Evolutionary conservation across 192 early-diverging fungal genomes (phyloP), one percentile per base, ranked within the genome.

Genomic region (Backusella psychrophila): DNA sequence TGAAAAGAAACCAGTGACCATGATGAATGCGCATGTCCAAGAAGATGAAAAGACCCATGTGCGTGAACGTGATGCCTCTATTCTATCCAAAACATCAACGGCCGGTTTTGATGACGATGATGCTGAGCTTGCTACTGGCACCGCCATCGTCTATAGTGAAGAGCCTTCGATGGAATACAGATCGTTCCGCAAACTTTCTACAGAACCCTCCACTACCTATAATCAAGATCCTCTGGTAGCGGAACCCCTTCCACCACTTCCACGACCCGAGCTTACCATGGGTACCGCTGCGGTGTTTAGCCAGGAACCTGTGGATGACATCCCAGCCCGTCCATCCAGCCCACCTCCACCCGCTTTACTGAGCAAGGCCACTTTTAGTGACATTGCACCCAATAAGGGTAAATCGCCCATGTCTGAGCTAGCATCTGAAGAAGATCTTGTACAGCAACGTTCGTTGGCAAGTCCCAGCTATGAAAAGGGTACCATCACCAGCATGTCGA

Each of bases 271-370:
- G 12, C 38, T 69, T 4, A 23, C 68, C 21, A 23, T 41, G 7
- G 68, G 68, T 5, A 35, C 68, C 36, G 11, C 68, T 23, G 34
- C 21, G 0, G 68, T 69, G 21, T 69, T 69, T 69, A 23, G n/a
- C 9, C 68, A 69, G 21, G 68, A 41, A 14, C 68, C 68, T 41
- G n/a, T 39, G 11, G 68, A 36, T 0, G 19, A 71, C n/a, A 7
- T 49, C 17, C 70, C 70, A 11, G 36, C 3, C 23, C 70, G 70
- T 33, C 70, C 70, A 31, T 26, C 70, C 7, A 71, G 42, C 17
- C 70, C 70, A 19, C 70, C 70, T 19, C 70, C 70, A 21, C 41
- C 15, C 15, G 70, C 21, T 31, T 49, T 71, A 9, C 29, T 71
- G 17, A 71, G 14, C 29, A 71, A 49, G 44, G 70, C 70, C 0